phyloP scores from a whole-genome alignment of 2,329 filamentous ascomycete species.

The Fusarium liriodendri region DNA sequence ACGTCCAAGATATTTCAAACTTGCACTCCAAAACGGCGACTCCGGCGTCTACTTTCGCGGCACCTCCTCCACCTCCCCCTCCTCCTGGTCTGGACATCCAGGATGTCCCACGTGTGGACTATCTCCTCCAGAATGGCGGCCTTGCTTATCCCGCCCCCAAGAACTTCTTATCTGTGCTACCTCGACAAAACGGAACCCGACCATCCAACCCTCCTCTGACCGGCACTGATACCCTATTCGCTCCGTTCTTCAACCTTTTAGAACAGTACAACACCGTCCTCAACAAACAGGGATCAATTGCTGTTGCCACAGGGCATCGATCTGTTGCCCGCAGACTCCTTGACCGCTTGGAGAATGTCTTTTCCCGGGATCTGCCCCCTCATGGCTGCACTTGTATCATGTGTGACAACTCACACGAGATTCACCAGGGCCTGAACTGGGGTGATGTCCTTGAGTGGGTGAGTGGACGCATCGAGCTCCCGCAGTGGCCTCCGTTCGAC shows the following conservation, averaged over 20 bases:
- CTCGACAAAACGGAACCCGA: constrained; percentile 65
- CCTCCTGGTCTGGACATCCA: constrained; percentile 79
- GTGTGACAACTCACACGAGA: constrained; percentile 73
- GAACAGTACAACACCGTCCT: constrained; percentile 89
- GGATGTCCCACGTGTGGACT: constrained; percentile 87
- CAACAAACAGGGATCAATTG: constrained; percentile 85
- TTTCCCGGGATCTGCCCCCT: constrained; percentile 89
- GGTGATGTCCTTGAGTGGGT: constrained; percentile 95
- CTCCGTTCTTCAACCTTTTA: constrained; percentile 83
- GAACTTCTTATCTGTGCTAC: constrained; percentile 75
- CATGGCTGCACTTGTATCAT: constrained; percentile 89
- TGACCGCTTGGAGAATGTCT: constrained; percentile 92
- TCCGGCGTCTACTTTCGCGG: constrained; percentile 48
- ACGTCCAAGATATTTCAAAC: constrained; percentile 50
- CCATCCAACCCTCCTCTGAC: constrained; percentile 73
- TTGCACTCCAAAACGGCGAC: constrained; percentile 54
- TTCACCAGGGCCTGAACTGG: constrained; percentile 85
- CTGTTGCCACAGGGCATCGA: constrained; percentile 93
- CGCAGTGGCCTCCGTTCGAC: constrained; percentile 89
- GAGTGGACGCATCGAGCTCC: constrained; percentile 86
- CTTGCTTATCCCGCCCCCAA: constrained; percentile 78
- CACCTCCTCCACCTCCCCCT: constrained; percentile 70
- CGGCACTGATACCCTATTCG: constrained; percentile 80
- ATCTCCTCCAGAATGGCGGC: constrained; percentile 90
- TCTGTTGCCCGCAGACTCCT: constrained; percentile 92